phyloP scores from a whole-genome alignment of 1,284 basidiomycete species.

The Tremellales sp. region DNA sequence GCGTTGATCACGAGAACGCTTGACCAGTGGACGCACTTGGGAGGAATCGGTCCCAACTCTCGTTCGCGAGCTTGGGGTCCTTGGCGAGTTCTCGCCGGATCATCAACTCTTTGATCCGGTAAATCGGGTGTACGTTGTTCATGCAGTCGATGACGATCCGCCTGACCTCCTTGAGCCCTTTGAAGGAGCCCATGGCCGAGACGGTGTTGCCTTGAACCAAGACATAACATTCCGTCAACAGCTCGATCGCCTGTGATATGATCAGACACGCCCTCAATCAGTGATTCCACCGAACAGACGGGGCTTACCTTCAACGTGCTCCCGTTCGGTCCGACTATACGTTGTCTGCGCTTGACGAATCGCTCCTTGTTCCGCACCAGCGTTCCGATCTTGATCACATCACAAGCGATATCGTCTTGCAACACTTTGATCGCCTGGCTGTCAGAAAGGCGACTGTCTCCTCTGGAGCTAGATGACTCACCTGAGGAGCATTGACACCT shows the following conservation, averaged over 20 bases:
- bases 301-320: slow-evolving; percentile 82
- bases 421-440: slow-evolving; percentile 85
- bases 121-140: slow-evolving; percentile 99
- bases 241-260: slow-evolving; percentile 93
- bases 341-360: slow-evolving; percentile 91
- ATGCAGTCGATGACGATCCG: slow-evolving; percentile 96
- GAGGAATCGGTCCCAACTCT: slow-evolving; percentile 96
- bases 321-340: slow-evolving; percentile 95
- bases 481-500: slow-evolving; percentile 66
- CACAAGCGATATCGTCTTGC: slow-evolving; percentile 85
- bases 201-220: slow-evolving; percentile 98
- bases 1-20: neutral
- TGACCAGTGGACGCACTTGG: slow-evolving; percentile 55
- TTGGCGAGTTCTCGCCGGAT: slow-evolving; percentile 96
- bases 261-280: neutral
- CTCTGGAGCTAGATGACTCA: slow-evolving; percentile 8
- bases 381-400: slow-evolving; percentile 97
- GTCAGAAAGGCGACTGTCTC: slow-evolving; percentile 31
- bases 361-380: slow-evolving; percentile 93
- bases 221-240: slow-evolving; percentile 94
- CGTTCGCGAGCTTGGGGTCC: slow-evolving; percentile 89
- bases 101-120: slow-evolving; percentile 99
- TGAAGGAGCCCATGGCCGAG: slow-evolving; percentile 94
- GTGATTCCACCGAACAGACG: neutral
- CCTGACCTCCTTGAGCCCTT: slow-evolving; percentile 91